These are phyloP conservation scores for Stachybotrys elegans DNA, from an alignment of 2,329 filamentous ascomycete species.

Conservation along the genomic window DNA sequence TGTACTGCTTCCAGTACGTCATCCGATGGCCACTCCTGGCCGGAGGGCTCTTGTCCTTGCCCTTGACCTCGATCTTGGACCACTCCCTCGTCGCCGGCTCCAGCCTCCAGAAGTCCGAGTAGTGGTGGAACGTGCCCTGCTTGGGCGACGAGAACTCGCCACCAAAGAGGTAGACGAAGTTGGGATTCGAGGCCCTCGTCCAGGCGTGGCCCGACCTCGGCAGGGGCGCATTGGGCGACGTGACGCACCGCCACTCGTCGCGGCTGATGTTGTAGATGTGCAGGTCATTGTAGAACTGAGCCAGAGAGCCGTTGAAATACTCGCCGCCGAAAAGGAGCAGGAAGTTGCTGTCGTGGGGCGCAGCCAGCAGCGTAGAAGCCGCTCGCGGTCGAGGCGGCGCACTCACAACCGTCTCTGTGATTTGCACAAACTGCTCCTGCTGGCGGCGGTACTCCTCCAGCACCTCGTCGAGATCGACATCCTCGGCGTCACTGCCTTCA, in stretches of 20 bases:
- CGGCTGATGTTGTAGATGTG: slow-evolving; percentile 71
- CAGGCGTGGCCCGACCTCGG: slow-evolving; percentile 92
- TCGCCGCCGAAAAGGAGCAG: slow-evolving; percentile 91
- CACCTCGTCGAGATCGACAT: slow-evolving; percentile 88
- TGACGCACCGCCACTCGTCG: slow-evolving; percentile 87
- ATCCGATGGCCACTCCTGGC: slow-evolving; percentile 90
- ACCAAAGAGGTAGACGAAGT: slow-evolving; percentile 86
- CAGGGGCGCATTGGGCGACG: slow-evolving; percentile 83
- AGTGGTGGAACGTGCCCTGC: slow-evolving; percentile 98
- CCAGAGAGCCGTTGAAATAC: slow-evolving; percentile 88
- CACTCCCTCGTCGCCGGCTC: slow-evolving; percentile 83
- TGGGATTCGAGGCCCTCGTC: slow-evolving; percentile 81
- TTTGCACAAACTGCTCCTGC: slow-evolving; percentile 90
- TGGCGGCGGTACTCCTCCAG: slow-evolving; percentile 88
- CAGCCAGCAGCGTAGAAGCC: slow-evolving; percentile 77
- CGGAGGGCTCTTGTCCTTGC: slow-evolving; percentile 72
- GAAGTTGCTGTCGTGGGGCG: slow-evolving; percentile 80
- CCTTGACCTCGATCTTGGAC: slow-evolving; percentile 78
- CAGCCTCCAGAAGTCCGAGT: slow-evolving; percentile 96
- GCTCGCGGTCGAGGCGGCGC: slow-evolving; percentile 72
- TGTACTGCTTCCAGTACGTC: slow-evolving; percentile 96
- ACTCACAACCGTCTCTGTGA: slow-evolving; percentile 73
- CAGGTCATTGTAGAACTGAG: slow-evolving; percentile 64
- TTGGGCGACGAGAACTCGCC: slow-evolving; percentile 96
- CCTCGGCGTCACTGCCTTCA: slow-evolving; percentile 83